phyloP scores from a whole-genome alignment of 2,329 filamentous ascomycete genomes.

The Setomelanomma holmii region DNA sequence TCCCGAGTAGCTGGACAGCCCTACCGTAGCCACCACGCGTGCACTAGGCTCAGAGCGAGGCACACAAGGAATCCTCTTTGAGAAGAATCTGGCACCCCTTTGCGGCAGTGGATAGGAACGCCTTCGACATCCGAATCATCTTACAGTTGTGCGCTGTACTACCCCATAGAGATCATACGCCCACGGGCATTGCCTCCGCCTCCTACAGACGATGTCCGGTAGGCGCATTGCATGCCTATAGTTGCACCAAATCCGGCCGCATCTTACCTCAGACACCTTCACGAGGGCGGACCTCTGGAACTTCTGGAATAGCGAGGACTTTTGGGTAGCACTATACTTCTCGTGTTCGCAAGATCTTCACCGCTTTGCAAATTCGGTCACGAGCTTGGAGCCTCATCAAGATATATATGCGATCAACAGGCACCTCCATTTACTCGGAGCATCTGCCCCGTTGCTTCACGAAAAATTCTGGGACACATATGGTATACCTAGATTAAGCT shows the following conservation, averaged over 20 bases:
- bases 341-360: constrained; percentile 16
- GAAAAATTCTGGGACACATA: constrained; percentile 18
- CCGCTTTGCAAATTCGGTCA: constrained; percentile 15
- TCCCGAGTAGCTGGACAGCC: constrained; percentile 4
- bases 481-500: constrained; percentile 19
- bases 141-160: constrained; percentile 6
- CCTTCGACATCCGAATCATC: neutral
- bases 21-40: constrained; percentile 5
- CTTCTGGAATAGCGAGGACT: constrained; percentile 1
- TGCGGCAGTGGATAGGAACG: neutral
- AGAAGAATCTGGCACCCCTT: neutral
- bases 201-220: neutral
- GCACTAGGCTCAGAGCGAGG: constrained; percentile 7
- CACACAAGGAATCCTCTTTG: constrained; percentile 2
- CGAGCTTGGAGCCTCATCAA: constrained; percentile 7
- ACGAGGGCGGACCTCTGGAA: constrained; percentile 3
- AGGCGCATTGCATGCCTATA: constrained; percentile 3
- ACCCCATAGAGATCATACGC: constrained; percentile 12
- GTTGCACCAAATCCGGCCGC: constrained; percentile 9
- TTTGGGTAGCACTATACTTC: constrained; percentile 11
- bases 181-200: neutral
- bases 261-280: constrained; percentile 17
- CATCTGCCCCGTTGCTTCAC: constrained; percentile 10
- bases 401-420: constrained; percentile 12
- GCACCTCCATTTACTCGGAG: constrained; percentile 12